Percentiles rank a stretch among this genome's conserved stretches.
Evolutionary conservation across 2,329 filamentous ascomycete genomes (phyloP).

Genomic region (Aspergillus texensis): DNA sequence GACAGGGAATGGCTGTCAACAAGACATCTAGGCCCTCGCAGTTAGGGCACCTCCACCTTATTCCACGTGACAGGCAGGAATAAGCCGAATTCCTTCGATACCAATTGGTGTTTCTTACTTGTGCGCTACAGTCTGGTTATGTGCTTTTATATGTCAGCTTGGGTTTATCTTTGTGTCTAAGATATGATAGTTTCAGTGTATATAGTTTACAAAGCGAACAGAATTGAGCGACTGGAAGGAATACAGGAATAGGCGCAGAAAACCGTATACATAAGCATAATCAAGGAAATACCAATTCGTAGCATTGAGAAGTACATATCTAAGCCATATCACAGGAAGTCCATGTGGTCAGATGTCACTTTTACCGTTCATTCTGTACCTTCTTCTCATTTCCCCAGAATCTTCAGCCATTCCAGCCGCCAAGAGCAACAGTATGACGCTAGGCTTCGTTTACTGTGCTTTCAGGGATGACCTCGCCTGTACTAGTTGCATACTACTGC

Average conservation of each 20-base stretch:
- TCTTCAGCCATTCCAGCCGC: neutral
- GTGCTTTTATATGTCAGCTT: neutral
- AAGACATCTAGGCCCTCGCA: neutral
- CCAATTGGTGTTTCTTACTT: neutral
- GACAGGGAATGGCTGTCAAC: neutral
- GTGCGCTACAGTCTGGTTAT: neutral
- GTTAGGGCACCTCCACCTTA: neutral
- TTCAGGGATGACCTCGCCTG: neutral
- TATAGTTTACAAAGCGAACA: neutral
- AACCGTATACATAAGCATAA: neutral
- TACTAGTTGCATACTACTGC: neutral
- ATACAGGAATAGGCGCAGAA: neutral
- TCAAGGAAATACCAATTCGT: neutral
- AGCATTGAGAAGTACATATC: neutral
- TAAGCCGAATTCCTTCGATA: neutral
- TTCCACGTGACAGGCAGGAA: neutral
- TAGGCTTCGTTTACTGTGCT: too few species aligned
- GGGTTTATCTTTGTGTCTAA: neutral
- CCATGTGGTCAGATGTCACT: too few species aligned
- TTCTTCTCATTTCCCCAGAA: too few species aligned
- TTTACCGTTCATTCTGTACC: too few species aligned
- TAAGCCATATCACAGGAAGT: neutral
- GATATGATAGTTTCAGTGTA: neutral
- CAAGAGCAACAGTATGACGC: neutral
- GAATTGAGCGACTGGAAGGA: neutral